A percentile compares a stretch with the other conserved stretches of the same genome.
Evolutionary conservation across 2,329 filamentous ascomycete genomes (phyloP).

Genomic region (Cladobotryum protrusum): DNA sequence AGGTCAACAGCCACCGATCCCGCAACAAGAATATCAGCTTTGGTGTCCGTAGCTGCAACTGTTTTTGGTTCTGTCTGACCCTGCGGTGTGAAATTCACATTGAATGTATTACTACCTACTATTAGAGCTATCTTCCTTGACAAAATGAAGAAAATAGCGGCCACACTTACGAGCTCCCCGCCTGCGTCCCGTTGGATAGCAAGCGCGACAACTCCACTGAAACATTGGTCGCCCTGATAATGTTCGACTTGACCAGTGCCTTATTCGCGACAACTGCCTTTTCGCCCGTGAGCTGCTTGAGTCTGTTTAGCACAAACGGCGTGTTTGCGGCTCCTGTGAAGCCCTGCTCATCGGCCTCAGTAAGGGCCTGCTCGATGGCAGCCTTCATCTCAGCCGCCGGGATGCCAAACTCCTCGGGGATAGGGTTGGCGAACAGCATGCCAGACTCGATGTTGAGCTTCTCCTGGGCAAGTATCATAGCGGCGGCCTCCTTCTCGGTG

Average conservation of each 20-base stretch:
- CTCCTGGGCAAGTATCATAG: conserved; percentile 78
- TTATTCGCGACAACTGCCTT: conserved; percentile 69
- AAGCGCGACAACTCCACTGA: conserved; percentile 47
- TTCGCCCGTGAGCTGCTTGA: conserved; percentile 70
- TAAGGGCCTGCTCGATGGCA: conserved; percentile 62
- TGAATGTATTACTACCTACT: conserved; percentile 27
- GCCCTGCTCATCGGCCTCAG: conserved; percentile 57
- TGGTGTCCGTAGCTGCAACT: conserved; percentile 15
- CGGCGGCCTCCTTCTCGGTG: conserved; percentile 75
- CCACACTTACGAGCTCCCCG: conserved; percentile 33
- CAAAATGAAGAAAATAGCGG: conserved; percentile 12
- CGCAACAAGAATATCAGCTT: conserved; percentile 71
- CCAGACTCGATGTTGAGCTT: conserved; percentile 68
- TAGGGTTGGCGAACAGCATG: conserved; percentile 82
- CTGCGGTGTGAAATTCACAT: conserved; percentile 12
- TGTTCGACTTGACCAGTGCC: conserved; percentile 50
- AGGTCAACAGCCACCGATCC: conserved; percentile 87
- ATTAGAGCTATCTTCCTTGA: conserved; percentile 28
- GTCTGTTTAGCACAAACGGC: conserved; percentile 72
- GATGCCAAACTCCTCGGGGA: conserved; percentile 65
- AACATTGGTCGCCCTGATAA: conserved; percentile 48
- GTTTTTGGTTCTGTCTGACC: conserved; percentile 12
- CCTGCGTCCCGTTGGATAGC: conserved; percentile 25
- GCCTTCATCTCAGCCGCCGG: conserved; percentile 63
- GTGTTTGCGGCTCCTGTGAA: conserved; percentile 73